Percentiles rank a stretch among this genome's conserved stretches.
Evolutionary conservation across 495 filamentous ascomycete genomes (phyloP).

Genomic region (Penicillium goetzii): DNA sequence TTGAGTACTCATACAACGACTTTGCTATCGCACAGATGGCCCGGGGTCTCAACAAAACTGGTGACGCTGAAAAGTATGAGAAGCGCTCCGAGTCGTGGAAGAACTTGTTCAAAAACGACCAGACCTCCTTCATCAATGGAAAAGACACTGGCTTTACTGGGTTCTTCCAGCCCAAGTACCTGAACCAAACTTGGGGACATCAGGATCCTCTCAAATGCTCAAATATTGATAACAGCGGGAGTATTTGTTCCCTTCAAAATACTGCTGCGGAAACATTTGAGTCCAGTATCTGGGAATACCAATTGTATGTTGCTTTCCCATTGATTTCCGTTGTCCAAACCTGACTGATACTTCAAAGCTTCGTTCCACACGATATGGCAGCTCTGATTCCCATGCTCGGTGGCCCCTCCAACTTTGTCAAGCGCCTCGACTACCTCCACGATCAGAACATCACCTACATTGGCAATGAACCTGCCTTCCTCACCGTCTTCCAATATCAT

Average conservation of each 20-base stretch:
- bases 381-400: slow-evolving; percentile 62
- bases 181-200: slow-evolving; percentile 61
- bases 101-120: slow-evolving; percentile 67
- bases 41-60: slow-evolving; percentile 57
- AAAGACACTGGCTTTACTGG: slow-evolving; percentile 58
- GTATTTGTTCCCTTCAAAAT: slow-evolving; percentile 67
- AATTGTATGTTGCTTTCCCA: slow-evolving; percentile 49
- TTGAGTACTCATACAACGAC: slow-evolving; percentile 76
- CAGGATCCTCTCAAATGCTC: slow-evolving; percentile 60
- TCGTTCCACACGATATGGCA: slow-evolving; percentile 73
- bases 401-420: slow-evolving; percentile 59
- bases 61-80: slow-evolving; percentile 64
- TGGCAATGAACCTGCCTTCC: slow-evolving; percentile 18
- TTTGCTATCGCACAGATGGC: slow-evolving; percentile 61
- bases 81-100: slow-evolving; percentile 65
- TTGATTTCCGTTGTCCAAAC: too few relatives aligned
- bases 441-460: slow-evolving; percentile 55
- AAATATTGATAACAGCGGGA: slow-evolving; percentile 45
- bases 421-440: slow-evolving; percentile 68
- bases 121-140: slow-evolving; percentile 49
- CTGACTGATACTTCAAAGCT: slow-evolving; percentile 39
- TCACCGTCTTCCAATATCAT: slow-evolving; percentile 59
- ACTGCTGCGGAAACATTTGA: slow-evolving; percentile 63
- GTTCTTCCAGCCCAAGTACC: slow-evolving; percentile 67
- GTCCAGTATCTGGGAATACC: slow-evolving; percentile 73